phyloP scores from a whole-genome alignment of 2,329 filamentous ascomycete species.

The Endoconidiophora laricicola region DNA sequence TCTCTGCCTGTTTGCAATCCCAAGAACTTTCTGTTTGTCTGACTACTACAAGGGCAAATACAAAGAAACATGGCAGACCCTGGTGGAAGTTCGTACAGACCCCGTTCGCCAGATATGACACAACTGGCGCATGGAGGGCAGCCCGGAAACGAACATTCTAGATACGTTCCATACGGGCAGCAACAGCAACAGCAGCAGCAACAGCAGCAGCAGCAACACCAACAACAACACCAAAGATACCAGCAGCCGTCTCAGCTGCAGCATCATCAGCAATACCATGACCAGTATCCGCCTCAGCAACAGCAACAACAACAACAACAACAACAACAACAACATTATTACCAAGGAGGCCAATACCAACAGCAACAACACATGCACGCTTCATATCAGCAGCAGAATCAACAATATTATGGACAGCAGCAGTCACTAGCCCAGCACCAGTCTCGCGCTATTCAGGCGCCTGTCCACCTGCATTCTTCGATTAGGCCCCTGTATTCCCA shows the following conservation, averaged over 20 bases:
- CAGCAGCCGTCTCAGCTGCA: background rate
- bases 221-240: conserved; percentile 1
- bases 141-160: background rate
- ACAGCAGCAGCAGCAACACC: background rate
- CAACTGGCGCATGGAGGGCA: background rate
- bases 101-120: background rate
- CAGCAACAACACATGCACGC: conserved; percentile 11
- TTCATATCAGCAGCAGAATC: conserved; percentile 15
- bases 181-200: background rate
- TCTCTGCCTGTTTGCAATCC: too few species aligned
- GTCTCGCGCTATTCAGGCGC: background rate
- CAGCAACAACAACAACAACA: conserved; percentile 9
- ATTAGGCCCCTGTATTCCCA: conserved; percentile 10
- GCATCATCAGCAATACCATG: conserved; percentile 1
- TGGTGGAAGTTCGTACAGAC: background rate
- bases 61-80: background rate
- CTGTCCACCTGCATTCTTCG: conserved; percentile 6
- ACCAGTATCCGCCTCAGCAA: background rate
- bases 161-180: conserved; percentile 1
- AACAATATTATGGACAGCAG: conserved; percentile 17
- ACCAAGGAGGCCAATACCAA: conserved; percentile 9
- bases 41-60: too few species aligned
- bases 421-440: conserved; percentile 8
- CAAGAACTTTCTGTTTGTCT: too few species aligned
- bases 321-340: conserved; percentile 16